Percentiles rank a stretch among this genome's conserved stretches.
Evolutionary conservation across 2,329 filamentous ascomycete genomes (phyloP).

Genomic region (Ophiostoma piceae): DNA sequence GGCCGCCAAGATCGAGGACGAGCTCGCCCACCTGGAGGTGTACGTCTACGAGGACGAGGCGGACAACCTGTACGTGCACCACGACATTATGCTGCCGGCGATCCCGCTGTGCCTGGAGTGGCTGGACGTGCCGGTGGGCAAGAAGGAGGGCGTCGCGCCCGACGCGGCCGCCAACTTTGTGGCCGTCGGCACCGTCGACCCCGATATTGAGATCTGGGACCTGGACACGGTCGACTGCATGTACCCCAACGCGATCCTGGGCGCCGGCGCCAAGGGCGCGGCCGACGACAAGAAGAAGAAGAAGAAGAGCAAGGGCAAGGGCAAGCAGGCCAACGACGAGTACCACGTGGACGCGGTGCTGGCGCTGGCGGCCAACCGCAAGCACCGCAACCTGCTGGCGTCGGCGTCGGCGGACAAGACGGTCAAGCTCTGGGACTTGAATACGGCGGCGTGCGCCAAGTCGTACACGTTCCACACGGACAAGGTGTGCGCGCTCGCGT

Average conservation of each 20-base stretch:
- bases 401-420: conserved; percentile 96
- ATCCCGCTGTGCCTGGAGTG: conserved; percentile 95
- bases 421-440: conserved; percentile 95
- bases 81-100: conserved; percentile 97
- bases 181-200: conserved; percentile 93
- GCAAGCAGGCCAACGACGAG: conserved; percentile 78
- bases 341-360: conserved; percentile 95
- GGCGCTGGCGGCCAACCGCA: conserved; percentile 82
- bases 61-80: conserved; percentile 97
- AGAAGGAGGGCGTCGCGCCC: conserved; percentile 46
- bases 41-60: conserved; percentile 95
- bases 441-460: conserved; percentile 87
- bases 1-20: conserved; percentile 91
- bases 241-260: conserved; percentile 95
- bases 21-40: conserved; percentile 91
- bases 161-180: conserved; percentile 81
- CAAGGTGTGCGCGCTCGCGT: conserved; percentile 94
- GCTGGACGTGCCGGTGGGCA: conserved; percentile 86
- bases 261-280: conserved; percentile 53
- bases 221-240: conserved; percentile 93
- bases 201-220: conserved; percentile 98
- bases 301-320: conserved; percentile 89
- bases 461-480: conserved; percentile 95
- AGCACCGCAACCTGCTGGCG: conserved; percentile 89
- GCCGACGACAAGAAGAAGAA: conserved; percentile 54